Percentiles rank a stretch among this genome's conserved stretches.
phyloP scores from a whole-genome alignment of 2,329 filamentous ascomycete species.

The Talaromyces atroroseus region DNA sequence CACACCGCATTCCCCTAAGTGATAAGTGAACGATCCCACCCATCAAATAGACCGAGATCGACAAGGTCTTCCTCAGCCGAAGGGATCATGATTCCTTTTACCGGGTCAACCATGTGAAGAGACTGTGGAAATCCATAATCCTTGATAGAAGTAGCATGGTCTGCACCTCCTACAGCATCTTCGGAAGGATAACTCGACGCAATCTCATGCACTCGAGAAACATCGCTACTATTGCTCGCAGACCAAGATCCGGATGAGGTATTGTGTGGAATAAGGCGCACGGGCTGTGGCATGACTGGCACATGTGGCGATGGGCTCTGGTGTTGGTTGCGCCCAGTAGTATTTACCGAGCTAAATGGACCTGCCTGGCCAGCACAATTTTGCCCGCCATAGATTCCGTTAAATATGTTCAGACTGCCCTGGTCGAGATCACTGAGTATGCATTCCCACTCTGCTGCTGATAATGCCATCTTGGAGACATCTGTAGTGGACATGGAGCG shows the following conservation, averaged over 20 bases:
- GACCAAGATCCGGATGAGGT: conserved; percentile 37
- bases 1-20: neutral
- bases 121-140: conserved; percentile 21
- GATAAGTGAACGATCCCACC: conserved; percentile 30
- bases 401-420: conserved; percentile 72
- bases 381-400: conserved; percentile 43
- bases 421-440: conserved; percentile 74
- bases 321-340: neutral
- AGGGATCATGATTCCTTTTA: conserved; percentile 34
- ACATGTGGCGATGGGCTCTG: conserved; percentile 1
- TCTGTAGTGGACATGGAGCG: conserved; percentile 41
- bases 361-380: conserved; percentile 33
- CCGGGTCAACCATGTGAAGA: conserved; percentile 28
- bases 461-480: conserved; percentile 42
- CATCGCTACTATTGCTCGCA: conserved; percentile 34
- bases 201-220: conserved; percentile 34
- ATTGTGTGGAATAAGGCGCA: conserved; percentile 23
- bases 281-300: conserved; percentile 1
- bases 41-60: conserved; percentile 26
- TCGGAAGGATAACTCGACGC: conserved; percentile 54
- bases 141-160: neutral
- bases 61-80: conserved; percentile 28
- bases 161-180: conserved; percentile 45
- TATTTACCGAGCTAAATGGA: conserved; percentile 29
- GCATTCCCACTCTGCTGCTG: conserved; percentile 73